Base-by-base conservation (phyloP, 2,329 filamentous ascomycete species). In the Calonectria pseudoturangicola region DNA sequence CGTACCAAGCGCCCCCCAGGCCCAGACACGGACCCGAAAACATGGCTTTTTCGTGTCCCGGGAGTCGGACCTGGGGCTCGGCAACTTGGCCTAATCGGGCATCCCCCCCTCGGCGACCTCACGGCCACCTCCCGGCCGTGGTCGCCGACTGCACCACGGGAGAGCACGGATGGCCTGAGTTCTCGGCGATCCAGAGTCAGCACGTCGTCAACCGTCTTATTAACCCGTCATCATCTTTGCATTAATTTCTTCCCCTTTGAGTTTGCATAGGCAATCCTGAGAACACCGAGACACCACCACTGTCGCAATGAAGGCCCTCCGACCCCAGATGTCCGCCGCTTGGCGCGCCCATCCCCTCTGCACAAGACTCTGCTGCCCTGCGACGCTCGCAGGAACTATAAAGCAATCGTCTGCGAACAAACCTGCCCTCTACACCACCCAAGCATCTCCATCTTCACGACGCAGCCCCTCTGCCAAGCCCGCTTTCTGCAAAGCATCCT, bases 71-170 rank as follows among this genome's bases (percentile, higher is more conserved):
- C 33, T 21, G n/a, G 9, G 33, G 2, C 21, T 27, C 54, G 54
- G 54, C 54, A 36, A 21, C 54, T 60, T 60, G 54, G 39, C 54
- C 54, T 27, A 41, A 60, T 60, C 54, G 54, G 54, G 54, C 33
- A 41, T 25, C 39, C n/a, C 54, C 54, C 8, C 21, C n/a, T 60
- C 54, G 54, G 54, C 54, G 54, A 60, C 54, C 54, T 33, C 30
- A 33, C 54, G 54, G 54, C 54, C 21, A 60, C 54, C 54, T 41
- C 36, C 54, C 54, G 54, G 54, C 13, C 33, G 21, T 39, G 54
- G 54, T 60, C 54, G 54, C 18, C 54, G 54, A 60, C 54, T 21
- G 25, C 54, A 30, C 5, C 12, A 36, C 54, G 54, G 33, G 6
- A 41, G 21, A 8, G 13, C 3, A 28, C 36, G 36, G 54, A 41